These are phyloP conservation scores for Cladosporium cucumerinum DNA, from an alignment of 2,329 filamentous ascomycete genomes.

Conservation along the genomic window DNA sequence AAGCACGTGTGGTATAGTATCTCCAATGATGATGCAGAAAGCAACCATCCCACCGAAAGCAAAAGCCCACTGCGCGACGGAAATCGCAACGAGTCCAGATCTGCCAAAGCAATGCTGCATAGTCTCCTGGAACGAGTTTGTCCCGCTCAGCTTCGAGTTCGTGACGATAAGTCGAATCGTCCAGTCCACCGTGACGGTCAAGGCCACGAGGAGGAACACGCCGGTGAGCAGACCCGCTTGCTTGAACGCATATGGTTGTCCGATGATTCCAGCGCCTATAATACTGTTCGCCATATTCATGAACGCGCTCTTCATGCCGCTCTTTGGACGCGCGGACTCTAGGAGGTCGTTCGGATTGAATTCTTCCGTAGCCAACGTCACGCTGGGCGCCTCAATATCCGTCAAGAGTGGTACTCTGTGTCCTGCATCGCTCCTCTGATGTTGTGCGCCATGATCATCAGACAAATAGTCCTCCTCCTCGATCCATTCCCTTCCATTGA, in stretches of 20 bases:
- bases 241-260: slow-evolving; percentile 90
- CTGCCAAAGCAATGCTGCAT: slow-evolving; percentile 94
- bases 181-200: slow-evolving; percentile 92
- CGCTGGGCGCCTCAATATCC: slow-evolving; percentile 76
- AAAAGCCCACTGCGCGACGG: slow-evolving; percentile 93
- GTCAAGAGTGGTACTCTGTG: slow-evolving; percentile 70
- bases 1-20: slow-evolving; percentile 90
- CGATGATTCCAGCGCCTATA: slow-evolving; percentile 71
- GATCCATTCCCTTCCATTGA: slow-evolving; percentile 40
- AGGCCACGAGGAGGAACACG: slow-evolving; percentile 67
- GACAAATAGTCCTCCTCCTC: slow-evolving; percentile 62
- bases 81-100: slow-evolving; percentile 83
- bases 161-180: slow-evolving; percentile 95
- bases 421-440: slow-evolving; percentile 40
- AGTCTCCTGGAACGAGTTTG: slow-evolving; percentile 91
- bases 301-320: slow-evolving; percentile 80
- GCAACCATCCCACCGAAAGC: slow-evolving; percentile 98
- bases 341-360: slow-evolving; percentile 58
- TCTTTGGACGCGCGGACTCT: slow-evolving; percentile 70
- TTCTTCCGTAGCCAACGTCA: slow-evolving; percentile 64
- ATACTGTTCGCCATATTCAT: slow-evolving; percentile 99
- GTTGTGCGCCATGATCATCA: slow-evolving; percentile 36
- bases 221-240: slow-evolving; percentile 86
- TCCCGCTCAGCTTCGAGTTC: slow-evolving; percentile 93
- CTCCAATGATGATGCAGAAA: slow-evolving; percentile 95